Conservation (phyloP, 208 protist genomes). For the Zelonia costaricensis region DNA sequence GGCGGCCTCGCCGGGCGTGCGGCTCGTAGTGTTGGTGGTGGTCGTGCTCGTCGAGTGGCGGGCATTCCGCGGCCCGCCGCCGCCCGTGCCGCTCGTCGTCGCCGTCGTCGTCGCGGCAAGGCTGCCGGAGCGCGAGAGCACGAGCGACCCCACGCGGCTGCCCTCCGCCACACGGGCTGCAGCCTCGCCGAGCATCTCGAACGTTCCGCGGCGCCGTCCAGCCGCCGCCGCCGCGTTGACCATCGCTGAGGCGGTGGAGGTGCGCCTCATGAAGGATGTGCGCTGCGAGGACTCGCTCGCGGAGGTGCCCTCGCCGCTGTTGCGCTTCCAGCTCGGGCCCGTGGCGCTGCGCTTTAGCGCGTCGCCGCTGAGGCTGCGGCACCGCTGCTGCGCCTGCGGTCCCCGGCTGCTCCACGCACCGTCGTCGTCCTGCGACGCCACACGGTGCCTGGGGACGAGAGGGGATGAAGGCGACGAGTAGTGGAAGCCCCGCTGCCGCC, state of each 20-base stretch:
- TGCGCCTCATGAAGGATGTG: not conserved
- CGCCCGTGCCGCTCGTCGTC: not conserved
- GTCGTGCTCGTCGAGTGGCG: not conserved
- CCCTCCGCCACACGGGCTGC: slow-evolving; percentile 1
- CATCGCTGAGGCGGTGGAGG: not conserved
- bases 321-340: not conserved
- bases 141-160: not conserved
- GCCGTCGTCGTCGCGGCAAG: not conserved
- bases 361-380: not conserved
- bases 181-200: not conserved
- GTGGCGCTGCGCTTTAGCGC: not conserved
- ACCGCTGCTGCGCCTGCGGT: not conserved
- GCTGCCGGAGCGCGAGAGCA: slow-evolving; percentile 10
- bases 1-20: not conserved
- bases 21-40: not conserved
- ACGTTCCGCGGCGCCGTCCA: not conserved
- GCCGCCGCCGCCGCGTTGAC: not conserved
- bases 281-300: not conserved
- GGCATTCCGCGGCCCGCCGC: not conserved
- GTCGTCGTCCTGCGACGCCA: too few species aligned
- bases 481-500: too few species aligned
- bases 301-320: not conserved
- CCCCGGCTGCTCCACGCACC: too few species aligned
- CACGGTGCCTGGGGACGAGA: too few species aligned
- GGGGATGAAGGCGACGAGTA: too few species aligned